phyloP scores from a whole-genome alignment of 225 moss, liverwort and hornwort genomes.

The Antitrichia curtipendula region DNA sequence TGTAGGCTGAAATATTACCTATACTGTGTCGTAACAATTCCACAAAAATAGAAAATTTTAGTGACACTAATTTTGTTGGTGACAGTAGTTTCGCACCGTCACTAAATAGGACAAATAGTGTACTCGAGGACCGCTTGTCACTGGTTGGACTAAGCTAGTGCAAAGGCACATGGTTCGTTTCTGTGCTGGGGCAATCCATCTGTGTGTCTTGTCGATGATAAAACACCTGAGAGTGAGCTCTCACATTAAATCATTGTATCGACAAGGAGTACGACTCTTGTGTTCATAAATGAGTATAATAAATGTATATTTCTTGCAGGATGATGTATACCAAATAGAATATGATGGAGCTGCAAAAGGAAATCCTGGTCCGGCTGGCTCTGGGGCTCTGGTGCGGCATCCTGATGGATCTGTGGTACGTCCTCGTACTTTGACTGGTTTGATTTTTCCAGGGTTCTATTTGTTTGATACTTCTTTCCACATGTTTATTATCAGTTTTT shows the following conservation, averaged over 20 bases:
- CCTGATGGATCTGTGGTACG: constrained; percentile 88
- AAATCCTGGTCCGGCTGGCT: constrained; percentile 88
- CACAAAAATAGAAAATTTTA: not conserved
- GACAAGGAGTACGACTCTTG: not conserved
- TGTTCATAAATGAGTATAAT: not conserved
- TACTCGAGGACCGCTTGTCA: not conserved
- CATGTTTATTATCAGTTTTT: not conserved
- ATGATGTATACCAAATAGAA: constrained; percentile 60
- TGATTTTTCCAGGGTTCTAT: not conserved
- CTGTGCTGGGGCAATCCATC: not conserved
- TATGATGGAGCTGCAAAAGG: constrained; percentile 94
- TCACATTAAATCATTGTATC: not conserved
- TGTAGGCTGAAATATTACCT: not conserved
- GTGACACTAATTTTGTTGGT: not conserved
- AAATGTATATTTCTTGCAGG: not conserved
- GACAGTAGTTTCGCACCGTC: not conserved
- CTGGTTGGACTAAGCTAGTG: not conserved
- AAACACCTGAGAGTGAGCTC: not conserved
- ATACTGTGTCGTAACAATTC: not conserved
- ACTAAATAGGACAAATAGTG: not conserved
- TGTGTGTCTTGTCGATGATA: not conserved
- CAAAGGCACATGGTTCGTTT: not conserved
- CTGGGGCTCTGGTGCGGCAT: constrained; percentile 79
- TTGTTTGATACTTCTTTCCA: not conserved
- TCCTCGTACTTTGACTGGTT: not conserved